A percentile compares a stretch with the other conserved stretches of the same genome.
These are phyloP conservation scores for Ustilago tritici DNA, from an alignment of 1,284 basidiomycete genomes.

Conservation along the genomic window DNA sequence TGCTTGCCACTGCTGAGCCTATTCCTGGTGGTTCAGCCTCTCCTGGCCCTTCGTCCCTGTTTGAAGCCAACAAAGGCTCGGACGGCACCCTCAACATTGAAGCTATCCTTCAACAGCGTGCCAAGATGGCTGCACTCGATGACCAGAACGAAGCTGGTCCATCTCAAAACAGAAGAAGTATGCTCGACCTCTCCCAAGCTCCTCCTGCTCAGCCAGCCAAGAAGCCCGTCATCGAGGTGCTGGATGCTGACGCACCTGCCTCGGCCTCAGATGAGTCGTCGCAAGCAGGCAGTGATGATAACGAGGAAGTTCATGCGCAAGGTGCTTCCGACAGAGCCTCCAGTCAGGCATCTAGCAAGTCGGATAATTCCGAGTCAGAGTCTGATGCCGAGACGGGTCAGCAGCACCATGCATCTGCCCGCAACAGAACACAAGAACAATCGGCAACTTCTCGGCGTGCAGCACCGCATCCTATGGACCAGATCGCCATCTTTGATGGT, in stretches of 20 bases:
- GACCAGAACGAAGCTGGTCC: constrained; percentile 8
- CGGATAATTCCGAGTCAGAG: constrained; percentile 12
- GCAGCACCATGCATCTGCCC: neutral
- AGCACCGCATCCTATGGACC: constrained; percentile 31
- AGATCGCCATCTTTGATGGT: constrained; percentile 40
- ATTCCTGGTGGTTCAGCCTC: constrained; percentile 8
- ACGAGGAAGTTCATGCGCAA: neutral
- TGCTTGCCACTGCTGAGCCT: constrained; percentile 36
- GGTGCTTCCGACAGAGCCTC: constrained; percentile 11
- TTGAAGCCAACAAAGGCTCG: constrained; percentile 29
- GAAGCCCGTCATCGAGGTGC: constrained; percentile 34
- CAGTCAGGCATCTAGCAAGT: constrained; percentile 7
- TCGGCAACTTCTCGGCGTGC: neutral
- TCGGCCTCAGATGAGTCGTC: neutral
- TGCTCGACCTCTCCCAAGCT: constrained; percentile 25
- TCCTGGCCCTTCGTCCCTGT: constrained; percentile 45
- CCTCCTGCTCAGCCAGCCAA: constrained; percentile 13
- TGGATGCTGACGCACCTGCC: constrained; percentile 2
- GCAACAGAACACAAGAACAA: neutral
- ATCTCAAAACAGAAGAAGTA: constrained; percentile 12
- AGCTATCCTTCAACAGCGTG: constrained; percentile 43
- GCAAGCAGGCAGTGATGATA: neutral
- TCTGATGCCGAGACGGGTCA: constrained; percentile 3
- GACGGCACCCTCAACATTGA: constrained; percentile 49
- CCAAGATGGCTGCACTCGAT: constrained; percentile 21